Evolutionary conservation across 306 rosid species (phyloP).

Genomic region (Ziziphus jujuba): DNA sequence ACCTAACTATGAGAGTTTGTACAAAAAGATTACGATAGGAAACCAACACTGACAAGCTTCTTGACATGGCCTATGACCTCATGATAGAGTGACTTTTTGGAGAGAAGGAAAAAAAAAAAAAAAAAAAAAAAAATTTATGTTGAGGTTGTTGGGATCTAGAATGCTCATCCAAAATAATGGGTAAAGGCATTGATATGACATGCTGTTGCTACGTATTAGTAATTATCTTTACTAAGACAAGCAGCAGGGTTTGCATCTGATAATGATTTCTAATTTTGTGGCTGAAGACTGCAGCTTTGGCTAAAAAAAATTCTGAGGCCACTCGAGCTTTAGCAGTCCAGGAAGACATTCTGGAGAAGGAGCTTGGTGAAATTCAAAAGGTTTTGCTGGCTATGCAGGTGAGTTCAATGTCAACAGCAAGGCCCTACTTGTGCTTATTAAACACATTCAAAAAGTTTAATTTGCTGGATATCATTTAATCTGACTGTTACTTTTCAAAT

Average conservation of each 20-base stretch:
- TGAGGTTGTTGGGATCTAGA: neutral
- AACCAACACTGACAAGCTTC: no score
- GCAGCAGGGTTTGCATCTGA: neutral
- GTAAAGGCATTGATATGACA: neutral
- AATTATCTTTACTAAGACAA: neutral
- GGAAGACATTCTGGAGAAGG: conserved; percentile 83
- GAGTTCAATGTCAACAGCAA: conserved; percentile 1
- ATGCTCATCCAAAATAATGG: neutral
- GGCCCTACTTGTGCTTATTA: no score
- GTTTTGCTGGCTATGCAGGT: conserved; percentile 97
- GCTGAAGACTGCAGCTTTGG: conserved; percentile 79
- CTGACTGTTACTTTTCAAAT: conserved; percentile 14
- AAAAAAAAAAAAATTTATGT: neutral
- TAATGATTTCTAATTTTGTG: conserved; percentile 25
- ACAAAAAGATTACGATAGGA: no score
- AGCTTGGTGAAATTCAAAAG: conserved; percentile 83
- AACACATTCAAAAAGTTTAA: neutral
- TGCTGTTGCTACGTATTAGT: neutral
- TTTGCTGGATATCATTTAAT: conserved; percentile 9
- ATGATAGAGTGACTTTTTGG: neutral
- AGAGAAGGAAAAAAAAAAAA: neutral
- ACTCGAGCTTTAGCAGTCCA: conserved; percentile 73
- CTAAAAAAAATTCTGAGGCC: conserved; percentile 81
- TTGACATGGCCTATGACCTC: no score
- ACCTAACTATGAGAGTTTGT: no score